Evolutionary conservation across 2,329 filamentous ascomycete species (phyloP).

Genomic region (Diplocarpon rosae): DNA sequence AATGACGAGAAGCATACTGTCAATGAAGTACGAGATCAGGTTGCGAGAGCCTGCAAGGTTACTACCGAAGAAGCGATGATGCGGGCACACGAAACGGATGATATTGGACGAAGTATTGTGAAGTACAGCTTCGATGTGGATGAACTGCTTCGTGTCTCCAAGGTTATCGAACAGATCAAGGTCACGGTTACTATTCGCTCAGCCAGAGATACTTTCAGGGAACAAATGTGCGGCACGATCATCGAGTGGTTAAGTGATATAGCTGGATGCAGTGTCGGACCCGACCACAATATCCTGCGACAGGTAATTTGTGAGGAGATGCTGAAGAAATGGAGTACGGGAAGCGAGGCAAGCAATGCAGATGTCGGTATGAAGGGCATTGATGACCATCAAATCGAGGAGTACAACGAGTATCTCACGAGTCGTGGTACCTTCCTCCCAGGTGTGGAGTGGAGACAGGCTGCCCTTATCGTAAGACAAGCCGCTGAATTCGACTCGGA

Average conservation of each 20-base stretch:
- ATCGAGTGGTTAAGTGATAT: conserved; percentile 95
- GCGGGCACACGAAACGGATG: conserved; percentile 80
- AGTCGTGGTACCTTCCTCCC: conserved; percentile 12
- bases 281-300: conserved; percentile 68
- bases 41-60: conserved; percentile 76
- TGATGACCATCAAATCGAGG: conserved; percentile 61
- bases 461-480: conserved; percentile 11
- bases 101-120: conserved; percentile 76
- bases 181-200: conserved; percentile 92
- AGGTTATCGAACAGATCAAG: conserved; percentile 87
- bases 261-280: conserved; percentile 73
- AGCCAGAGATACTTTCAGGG: conserved; percentile 86
- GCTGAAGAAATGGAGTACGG: conserved; percentile 75
- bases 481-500: conserved; percentile 15
- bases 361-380: conserved; percentile 68
- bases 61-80: conserved; percentile 55
- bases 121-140: conserved; percentile 64
- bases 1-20: conserved; percentile 99
- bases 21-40: conserved; percentile 78
- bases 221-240: conserved; percentile 97
- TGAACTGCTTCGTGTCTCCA: conserved; percentile 65
- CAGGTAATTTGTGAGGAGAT: conserved; percentile 84
- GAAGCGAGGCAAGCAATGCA: conserved; percentile 72
- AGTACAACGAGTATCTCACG: conserved; percentile 16
- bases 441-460: conserved; percentile 7